Conservation (phyloP, 495 filamentous ascomycete genomes). For the Aspergillus taichungensis region DNA sequence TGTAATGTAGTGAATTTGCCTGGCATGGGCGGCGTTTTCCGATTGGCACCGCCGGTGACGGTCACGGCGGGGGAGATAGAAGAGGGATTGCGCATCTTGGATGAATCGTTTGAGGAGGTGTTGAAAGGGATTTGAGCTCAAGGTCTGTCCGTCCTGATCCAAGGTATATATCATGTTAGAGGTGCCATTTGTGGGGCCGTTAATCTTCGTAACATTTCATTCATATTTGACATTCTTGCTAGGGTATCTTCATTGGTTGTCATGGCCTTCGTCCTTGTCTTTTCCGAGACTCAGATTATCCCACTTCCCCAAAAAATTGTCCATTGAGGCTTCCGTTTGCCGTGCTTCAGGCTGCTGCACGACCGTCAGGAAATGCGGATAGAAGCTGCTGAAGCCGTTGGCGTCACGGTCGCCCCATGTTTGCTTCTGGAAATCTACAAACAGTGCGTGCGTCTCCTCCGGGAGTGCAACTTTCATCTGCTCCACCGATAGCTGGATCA, state of each 20-base stretch:
- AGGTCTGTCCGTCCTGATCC: too few species aligned
- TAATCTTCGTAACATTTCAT: too few species aligned
- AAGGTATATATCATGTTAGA: too few species aligned
- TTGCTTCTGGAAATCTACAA: constrained; percentile 18
- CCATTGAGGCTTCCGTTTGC: constrained; percentile 11
- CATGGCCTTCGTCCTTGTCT: not conserved
- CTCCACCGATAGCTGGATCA: constrained; percentile 23
- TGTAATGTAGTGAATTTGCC: constrained; percentile 42
- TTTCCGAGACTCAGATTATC: constrained; percentile 13
- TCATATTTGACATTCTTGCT: too few species aligned
- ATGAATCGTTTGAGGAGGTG: constrained; percentile 32
- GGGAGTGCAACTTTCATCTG: constrained; percentile 20
- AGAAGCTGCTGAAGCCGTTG: constrained; percentile 23
- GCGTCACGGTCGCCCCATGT: constrained; percentile 16
- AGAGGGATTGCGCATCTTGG: constrained; percentile 37
- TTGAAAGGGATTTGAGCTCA: too few species aligned
- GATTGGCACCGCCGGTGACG: constrained; percentile 51
- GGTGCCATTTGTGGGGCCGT: too few species aligned
- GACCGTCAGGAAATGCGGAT: constrained; percentile 19
- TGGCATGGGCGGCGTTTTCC: constrained; percentile 45
- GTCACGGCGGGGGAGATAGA: constrained; percentile 42
- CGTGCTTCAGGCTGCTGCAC: constrained; percentile 6
- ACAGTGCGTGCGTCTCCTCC: constrained; percentile 20
- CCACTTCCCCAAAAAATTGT: constrained; percentile 22
- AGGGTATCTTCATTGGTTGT: too few species aligned